phyloP scores from a whole-genome alignment of 2,329 filamentous ascomycete species.

The Eurotiales sp. region DNA sequence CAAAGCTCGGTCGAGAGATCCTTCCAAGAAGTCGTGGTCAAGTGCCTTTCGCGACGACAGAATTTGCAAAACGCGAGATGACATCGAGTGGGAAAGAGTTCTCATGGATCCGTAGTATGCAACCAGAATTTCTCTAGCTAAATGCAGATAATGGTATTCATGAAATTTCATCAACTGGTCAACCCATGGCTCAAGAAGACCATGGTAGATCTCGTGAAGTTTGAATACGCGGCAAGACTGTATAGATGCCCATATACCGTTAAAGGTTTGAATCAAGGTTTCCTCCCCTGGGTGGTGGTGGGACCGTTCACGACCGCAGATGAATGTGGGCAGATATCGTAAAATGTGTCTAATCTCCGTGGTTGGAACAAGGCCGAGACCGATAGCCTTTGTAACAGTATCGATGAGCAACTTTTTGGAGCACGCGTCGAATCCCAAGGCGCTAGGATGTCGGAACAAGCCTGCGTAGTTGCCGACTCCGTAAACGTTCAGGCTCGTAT shows the following conservation, averaged over 20 bases:
- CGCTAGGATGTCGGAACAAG: conserved; percentile 25
- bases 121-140: conserved; percentile 7
- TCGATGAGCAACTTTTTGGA: conserved; percentile 23
- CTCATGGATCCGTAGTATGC: conserved; percentile 9
- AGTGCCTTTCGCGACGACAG: not conserved
- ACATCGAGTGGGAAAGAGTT: conserved; percentile 2
- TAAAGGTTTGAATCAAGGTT: conserved; percentile 20
- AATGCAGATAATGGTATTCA: not conserved
- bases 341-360: conserved; percentile 32
- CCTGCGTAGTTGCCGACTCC: conserved; percentile 34
- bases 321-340: conserved; percentile 10
- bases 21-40: conserved; percentile 21
- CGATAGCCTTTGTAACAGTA: conserved; percentile 27
- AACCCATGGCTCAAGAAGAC: conserved; percentile 31
- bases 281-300: conserved; percentile 19
- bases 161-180: conserved; percentile 20
- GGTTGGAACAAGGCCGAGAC: conserved; percentile 32
- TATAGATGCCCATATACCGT: conserved; percentile 36
- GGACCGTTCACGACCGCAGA: conserved; percentile 9
- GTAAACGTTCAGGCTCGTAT: conserved; percentile 32
- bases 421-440: conserved; percentile 17
- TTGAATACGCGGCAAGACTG: conserved; percentile 31
- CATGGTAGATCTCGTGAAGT: conserved; percentile 29
- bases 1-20: conserved; percentile 29
- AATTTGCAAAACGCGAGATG: conserved; percentile 4